phyloP scores from a whole-genome alignment of 768 basidiomycete genomes.

The Hydnomerulius pinastri region DNA sequence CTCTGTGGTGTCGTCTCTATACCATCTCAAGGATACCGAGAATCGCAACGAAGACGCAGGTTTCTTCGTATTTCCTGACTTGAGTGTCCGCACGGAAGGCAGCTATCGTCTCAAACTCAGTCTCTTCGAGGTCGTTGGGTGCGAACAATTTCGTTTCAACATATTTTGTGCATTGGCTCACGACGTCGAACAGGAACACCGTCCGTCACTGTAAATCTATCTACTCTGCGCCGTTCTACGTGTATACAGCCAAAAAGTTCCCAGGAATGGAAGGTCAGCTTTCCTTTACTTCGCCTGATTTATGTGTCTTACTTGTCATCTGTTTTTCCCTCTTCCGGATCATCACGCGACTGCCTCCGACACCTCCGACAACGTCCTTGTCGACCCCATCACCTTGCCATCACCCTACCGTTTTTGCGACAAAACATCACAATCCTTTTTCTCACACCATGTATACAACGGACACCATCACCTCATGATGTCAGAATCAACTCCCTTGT shows the following conservation, averaged over 20 bases:
- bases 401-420: no score
- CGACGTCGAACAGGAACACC: constrained; percentile 70
- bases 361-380: no score
- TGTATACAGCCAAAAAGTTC: constrained; percentile 96
- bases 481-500: constrained; percentile 84
- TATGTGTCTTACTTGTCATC: constrained; percentile 3
- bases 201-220: constrained; percentile 91
- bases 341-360: constrained; percentile 12
- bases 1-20: constrained; percentile 85
- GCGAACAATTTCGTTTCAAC: constrained; percentile 34
- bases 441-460: constrained; percentile 1
- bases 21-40: constrained; percentile 83
- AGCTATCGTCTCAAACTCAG: constrained; percentile 72
- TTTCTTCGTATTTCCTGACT: constrained; percentile 96
- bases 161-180: constrained; percentile 5
- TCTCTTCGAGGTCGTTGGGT: constrained; percentile 93
- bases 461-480: neutral
- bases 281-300: neutral
- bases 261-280: constrained; percentile 90
- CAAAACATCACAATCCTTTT: constrained; percentile 4
- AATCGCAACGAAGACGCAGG: constrained; percentile 72
- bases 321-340: constrained; percentile 19
- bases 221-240: constrained; percentile 87
- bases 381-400: no score
- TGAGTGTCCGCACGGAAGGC: constrained; percentile 90